Base-by-base conservation (phyloP, 768 basidiomycete species). In the Paxillus ammoniavirescens region DNA sequence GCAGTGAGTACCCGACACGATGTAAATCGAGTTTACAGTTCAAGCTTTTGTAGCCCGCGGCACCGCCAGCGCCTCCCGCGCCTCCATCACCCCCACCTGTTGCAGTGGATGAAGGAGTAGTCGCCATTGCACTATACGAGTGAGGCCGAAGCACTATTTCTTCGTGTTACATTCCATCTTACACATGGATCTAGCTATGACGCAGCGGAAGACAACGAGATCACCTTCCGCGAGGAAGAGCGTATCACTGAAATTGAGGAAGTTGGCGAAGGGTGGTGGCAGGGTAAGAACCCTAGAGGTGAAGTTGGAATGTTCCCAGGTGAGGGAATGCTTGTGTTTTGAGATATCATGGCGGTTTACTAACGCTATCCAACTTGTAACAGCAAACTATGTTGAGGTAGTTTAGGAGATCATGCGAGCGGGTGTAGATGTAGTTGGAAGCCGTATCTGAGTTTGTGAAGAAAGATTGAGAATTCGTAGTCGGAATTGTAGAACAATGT, bases 201-300 rank as follows among this genome's bases (percentile, higher is more conserved):
- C 9, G 91, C 94, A 0, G 83, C 83, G 0, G 94, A 97, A 65
- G 93, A 93, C 60, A 97, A 98, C 64, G 94, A 97, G 65, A 72
- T 97, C 28, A 79, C 85, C 3, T 93, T 98, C 80, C 74, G 67
- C 30, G 93, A 93, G 67, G 91, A 91, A 26, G 93, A 94, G 35
- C 72, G 75, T 52, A 90, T 97, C 65, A 77, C 75, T 15, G 77
- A 87, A 51, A 89, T 97, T 49, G 89, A 92, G 63, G 83, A 86
- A 49, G 84, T 82, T 6, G 86, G 83, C 8, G 91, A 92, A n/a
- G 91, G 91, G 60, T 93, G 91, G 92, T 93, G 91, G 91, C 77
- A 84, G 57, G 91, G 91, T 3, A 80, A 72, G 61, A 80, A 82
- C 59, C 46, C 65, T 31, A 65, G 75, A 50, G 87, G 87, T 1